Evolutionary conservation across 352 stramenopile species (phyloP), one percentile per base, ranked within the genome.

Genomic region (Pythium phragmiticola): DNA sequence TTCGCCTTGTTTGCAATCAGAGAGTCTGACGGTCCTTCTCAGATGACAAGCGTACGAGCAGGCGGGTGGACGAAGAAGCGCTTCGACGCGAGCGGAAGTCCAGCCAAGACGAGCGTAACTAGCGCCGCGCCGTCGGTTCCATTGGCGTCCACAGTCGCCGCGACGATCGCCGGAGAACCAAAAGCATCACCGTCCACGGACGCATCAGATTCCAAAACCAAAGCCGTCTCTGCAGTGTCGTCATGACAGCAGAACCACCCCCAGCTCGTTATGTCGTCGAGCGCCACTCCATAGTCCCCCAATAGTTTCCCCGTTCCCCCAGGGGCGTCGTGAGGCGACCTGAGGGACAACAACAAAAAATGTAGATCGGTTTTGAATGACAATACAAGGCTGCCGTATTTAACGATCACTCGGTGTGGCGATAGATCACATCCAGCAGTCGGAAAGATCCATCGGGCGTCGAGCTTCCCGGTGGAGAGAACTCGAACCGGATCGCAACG

Each of bases 21-120:
- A 16, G n/a, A 50, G 5, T 39, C n/a, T 50, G 12, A 50, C 45
- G 17, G 39, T 11, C 7, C 16, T 30, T 13, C 28, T 8, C 21
- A 50, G 82, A 70, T 85, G 37, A 77, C 72, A 26, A 73, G 42
- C 50, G 33, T 75, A 43, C 78, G 82, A 51, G 50, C 68, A 17
- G 67, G 74, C 59, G 82, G 82, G 4, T 91, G 82, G 82, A 66
- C 77, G 46, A 88, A 84, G 57, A 87, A 79, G 63, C 74, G 76
- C n/a, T 30, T 65, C 13, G 73, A 80, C 1, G 47, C 59, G 0
- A 54, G 17, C 5, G 36, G 23, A n/a, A 76, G 66, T 13, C 50
- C 52, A 1, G 33, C 34, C 2, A 68, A 63, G 37, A 0, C 43
- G 2, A 50, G 12, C 34, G 34, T 39, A 1, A 39, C 7, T 17